Evolutionary conservation across 306 rosid genomes (phyloP).

Genomic region (Abrus pulchellus): DNA sequence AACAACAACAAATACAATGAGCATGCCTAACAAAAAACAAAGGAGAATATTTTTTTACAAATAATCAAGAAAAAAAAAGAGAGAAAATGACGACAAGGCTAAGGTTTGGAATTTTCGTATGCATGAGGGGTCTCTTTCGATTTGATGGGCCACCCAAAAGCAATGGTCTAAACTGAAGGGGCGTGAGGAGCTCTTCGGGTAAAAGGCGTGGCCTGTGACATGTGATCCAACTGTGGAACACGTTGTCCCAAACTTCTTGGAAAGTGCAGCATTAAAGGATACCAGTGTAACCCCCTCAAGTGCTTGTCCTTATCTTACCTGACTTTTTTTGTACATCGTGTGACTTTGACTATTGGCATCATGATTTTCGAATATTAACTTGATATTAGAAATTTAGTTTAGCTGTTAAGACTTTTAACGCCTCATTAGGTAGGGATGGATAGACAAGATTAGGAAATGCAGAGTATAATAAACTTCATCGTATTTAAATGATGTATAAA

Average conservation of each 20-base stretch:
- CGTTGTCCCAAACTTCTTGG: conserved; percentile 35
- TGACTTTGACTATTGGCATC: not conserved
- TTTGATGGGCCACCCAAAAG: not conserved
- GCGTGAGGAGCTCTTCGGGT: not conserved
- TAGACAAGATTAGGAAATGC: too few species aligned
- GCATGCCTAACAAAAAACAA: not conserved
- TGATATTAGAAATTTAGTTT: too few species aligned
- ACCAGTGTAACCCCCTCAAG: not conserved
- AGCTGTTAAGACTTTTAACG: too few species aligned
- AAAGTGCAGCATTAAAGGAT: conserved; percentile 1
- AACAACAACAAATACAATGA: conserved; percentile 9
- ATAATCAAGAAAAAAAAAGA: not conserved
- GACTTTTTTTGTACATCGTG: not conserved
- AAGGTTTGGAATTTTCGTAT: conserved; percentile 5
- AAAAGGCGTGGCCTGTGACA: not conserved
- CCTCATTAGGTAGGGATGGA: too few species aligned
- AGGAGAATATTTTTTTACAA: too few species aligned
- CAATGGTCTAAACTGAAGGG: not conserved
- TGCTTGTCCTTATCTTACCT: conserved; percentile 18
- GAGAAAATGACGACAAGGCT: not conserved
- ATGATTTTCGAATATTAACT: too few species aligned
- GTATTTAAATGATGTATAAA: too few species aligned
- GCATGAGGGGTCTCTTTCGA: not conserved
- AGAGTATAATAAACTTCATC: too few species aligned
- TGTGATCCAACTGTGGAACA: not conserved